Evolutionary conservation across 805 yeast species (phyloP).

Genomic region (Metschnikowia dekortorum): DNA sequence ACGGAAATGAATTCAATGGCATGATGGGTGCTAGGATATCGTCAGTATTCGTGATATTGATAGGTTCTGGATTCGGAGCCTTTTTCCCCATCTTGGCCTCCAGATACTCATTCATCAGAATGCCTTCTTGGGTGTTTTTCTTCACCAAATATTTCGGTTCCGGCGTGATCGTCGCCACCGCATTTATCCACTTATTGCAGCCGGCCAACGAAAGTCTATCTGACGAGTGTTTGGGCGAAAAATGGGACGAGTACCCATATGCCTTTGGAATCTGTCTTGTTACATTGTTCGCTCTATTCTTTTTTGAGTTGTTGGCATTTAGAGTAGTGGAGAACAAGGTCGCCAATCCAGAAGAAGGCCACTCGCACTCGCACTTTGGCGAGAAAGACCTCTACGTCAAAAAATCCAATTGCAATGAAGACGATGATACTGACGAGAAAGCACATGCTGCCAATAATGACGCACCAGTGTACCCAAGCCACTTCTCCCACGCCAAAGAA

Average conservation of each 20-base stretch:
- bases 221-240: slow-evolving; percentile 59
- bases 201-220: slow-evolving; percentile 63
- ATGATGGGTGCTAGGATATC: slow-evolving; percentile 51
- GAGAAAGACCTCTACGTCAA: slow-evolving; percentile 31
- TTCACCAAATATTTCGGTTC: slow-evolving; percentile 75
- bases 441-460: slow-evolving; percentile 9
- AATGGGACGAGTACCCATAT: slow-evolving; percentile 49
- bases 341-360: slow-evolving; percentile 17
- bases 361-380: slow-evolving; percentile 49
- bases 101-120: slow-evolving; percentile 49
- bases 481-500: slow-evolving; percentile 40
- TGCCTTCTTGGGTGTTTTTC: slow-evolving; percentile 63
- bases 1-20: slow-evolving; percentile 44
- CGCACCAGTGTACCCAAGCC: slow-evolving; percentile 30
- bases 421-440: slow-evolving; percentile 12
- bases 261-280: slow-evolving; percentile 53
- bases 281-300: slow-evolving; percentile 48
- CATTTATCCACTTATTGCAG: slow-evolving; percentile 67
- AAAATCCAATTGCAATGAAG: slow-evolving; percentile 18
- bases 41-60: slow-evolving; percentile 56
- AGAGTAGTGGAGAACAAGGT: slow-evolving; percentile 38
- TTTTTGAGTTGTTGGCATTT: slow-evolving; percentile 48
- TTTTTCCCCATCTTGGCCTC: slow-evolving; percentile 62
- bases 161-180: slow-evolving; percentile 80
- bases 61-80: slow-evolving; percentile 51